These are phyloP conservation scores for Colletotrichum gloeosporioides DNA, from an alignment of 2,329 filamentous ascomycete species.

Conservation along the genomic window DNA sequence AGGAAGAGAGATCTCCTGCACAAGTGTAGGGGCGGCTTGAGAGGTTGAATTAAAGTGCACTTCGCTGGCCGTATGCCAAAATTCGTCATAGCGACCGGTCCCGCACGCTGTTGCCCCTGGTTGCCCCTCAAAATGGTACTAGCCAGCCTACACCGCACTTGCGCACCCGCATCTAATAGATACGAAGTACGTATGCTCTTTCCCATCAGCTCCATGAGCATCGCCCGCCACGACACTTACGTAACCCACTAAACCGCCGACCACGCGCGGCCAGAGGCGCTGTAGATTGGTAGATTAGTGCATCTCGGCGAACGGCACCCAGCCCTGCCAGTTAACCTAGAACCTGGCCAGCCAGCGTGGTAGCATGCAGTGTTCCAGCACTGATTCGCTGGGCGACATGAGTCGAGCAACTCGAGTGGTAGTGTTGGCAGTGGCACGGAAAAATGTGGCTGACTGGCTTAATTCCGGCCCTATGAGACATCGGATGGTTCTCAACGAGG, in stretches of 20 bases:
- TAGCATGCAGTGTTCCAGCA: background rate
- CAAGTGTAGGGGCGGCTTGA: slow-evolving; percentile 13
- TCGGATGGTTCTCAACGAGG: background rate
- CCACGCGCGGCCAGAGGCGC: background rate
- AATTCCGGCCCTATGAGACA: background rate
- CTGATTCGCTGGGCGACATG: background rate
- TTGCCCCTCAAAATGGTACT: slow-evolving; percentile 17
- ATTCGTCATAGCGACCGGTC: slow-evolving; percentile 23
- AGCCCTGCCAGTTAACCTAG: background rate
- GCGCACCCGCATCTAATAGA: background rate
- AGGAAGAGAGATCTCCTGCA: slow-evolving; percentile 12
- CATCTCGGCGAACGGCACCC: background rate
- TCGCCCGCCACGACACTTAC: background rate
- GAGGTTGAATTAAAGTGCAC: slow-evolving; percentile 19
- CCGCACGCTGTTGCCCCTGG: slow-evolving; percentile 11
- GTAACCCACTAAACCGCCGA: background rate
- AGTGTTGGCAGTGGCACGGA: background rate
- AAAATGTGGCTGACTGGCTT: background rate
- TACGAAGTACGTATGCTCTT: slow-evolving; percentile 10
- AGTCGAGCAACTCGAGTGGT: background rate
- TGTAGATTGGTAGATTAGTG: slow-evolving; percentile 15
- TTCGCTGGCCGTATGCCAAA: slow-evolving; percentile 16
- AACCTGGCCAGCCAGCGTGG: background rate
- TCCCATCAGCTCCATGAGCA: background rate
- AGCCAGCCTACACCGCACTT: slow-evolving; percentile 18